Conservation (phyloP, 805 yeast species). For the Lachancea sp. region DNA sequence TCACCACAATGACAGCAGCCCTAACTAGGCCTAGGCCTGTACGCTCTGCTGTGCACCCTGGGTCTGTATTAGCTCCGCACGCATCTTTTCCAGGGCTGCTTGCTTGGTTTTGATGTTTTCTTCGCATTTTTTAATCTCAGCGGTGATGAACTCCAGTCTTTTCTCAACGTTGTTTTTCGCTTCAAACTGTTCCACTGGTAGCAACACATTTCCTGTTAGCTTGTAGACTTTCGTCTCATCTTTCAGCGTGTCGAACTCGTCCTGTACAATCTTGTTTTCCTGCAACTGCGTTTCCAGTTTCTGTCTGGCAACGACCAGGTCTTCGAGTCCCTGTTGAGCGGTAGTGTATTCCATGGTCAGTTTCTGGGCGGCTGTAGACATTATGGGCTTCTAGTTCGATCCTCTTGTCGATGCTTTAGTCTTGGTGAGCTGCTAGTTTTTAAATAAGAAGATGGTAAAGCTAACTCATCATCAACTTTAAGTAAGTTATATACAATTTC, state of each 20-base stretch:
- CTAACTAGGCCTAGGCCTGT: too few relatives aligned
- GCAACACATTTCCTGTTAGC: conserved; percentile 82
- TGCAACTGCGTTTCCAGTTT: conserved; percentile 89
- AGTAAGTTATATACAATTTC: too few relatives aligned
- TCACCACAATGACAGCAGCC: too few relatives aligned
- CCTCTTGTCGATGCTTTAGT: too few relatives aligned
- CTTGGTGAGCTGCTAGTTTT: too few relatives aligned
- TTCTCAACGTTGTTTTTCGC: conserved; percentile 80
- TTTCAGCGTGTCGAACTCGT: conserved; percentile 62
- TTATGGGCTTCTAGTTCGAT: neutral
- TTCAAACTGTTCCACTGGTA: conserved; percentile 82
- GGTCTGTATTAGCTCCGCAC: conserved; percentile 47
- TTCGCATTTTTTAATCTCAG: conserved; percentile 76
- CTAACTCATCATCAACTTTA: neutral
- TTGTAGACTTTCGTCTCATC: conserved; percentile 77
- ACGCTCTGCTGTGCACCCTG: conserved; percentile 22
- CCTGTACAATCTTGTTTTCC: conserved; percentile 83
- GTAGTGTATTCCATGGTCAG: conserved; percentile 32
- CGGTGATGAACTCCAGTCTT: conserved; percentile 79
- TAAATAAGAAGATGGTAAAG: neutral
- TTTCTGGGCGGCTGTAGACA: conserved; percentile 4
- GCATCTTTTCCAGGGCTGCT: conserved; percentile 48
- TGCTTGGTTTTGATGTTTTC: conserved; percentile 54
- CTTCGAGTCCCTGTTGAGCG: conserved; percentile 42
- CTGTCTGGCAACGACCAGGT: conserved; percentile 66